Conservation (phyloP, 73 alveolate species). For the Paramecium bursaria region DNA sequence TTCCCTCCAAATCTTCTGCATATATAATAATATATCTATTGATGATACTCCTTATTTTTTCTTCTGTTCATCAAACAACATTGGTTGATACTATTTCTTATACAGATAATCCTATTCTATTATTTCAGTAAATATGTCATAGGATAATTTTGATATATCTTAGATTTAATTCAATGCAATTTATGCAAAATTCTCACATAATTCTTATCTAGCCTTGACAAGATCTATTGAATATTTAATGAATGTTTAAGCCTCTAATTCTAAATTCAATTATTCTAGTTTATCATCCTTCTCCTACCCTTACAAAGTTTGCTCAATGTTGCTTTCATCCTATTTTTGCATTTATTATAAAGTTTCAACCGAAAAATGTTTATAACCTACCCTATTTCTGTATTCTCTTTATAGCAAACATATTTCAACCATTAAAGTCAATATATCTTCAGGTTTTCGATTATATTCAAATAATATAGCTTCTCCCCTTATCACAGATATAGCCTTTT, state of each 20-base stretch:
- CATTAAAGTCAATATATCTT: conserved; percentile 44
- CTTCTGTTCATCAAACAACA: conserved; percentile 58
- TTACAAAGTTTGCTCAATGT: neutral
- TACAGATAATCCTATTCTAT: conserved; percentile 59
- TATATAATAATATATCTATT: conserved; percentile 28
- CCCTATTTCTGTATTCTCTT: conserved; percentile 58
- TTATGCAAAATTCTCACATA: conserved; percentile 49
- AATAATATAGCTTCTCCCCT: conserved; percentile 69
- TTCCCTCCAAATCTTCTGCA: conserved; percentile 58
- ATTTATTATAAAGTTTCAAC: conserved; percentile 7
- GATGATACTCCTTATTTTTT: conserved; percentile 53
- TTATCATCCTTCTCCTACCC: conserved; percentile 42
- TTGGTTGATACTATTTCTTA: conserved; percentile 36
- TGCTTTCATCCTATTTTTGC: neutral
- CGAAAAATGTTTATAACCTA: conserved; percentile 51
- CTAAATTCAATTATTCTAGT: conserved; percentile 51
- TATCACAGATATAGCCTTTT: conserved; percentile 39
- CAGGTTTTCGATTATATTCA: conserved; percentile 58
- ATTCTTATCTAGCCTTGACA: conserved; percentile 36
- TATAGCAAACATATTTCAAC: conserved; percentile 54
- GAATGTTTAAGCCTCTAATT: conserved; percentile 53
- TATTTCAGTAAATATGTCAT: conserved; percentile 54
- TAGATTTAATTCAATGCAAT: conserved; percentile 24
- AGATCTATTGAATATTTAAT: conserved; percentile 56
- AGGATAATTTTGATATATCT: conserved; percentile 50